These are phyloP conservation scores for Penicillium ochrochloron DNA, from an alignment of 495 filamentous ascomycete genomes.

Conservation along the genomic window DNA sequence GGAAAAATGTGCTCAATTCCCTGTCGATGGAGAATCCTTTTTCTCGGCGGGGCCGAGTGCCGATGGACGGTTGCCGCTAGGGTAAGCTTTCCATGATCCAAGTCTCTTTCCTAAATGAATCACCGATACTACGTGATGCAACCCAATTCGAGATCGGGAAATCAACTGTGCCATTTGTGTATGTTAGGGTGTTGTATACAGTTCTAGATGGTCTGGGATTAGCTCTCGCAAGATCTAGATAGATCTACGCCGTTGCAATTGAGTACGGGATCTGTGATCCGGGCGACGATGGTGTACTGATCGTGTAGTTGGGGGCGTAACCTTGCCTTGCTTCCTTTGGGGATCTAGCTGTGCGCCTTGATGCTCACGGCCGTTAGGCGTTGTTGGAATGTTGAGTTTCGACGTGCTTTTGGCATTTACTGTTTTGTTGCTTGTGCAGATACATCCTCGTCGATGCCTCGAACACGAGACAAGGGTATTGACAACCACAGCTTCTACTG, in stretches of 20 bases:
- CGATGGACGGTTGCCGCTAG: neutral
- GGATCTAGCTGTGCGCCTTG: neutral
- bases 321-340: conserved; percentile 12
- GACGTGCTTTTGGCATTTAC: neutral
- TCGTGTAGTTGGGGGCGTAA: conserved; percentile 21
- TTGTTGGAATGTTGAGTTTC: neutral
- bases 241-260: conserved; percentile 28
- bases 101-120: conserved; percentile 32
- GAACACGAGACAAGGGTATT: neutral
- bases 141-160: conserved; percentile 33
- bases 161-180: conserved; percentile 7
- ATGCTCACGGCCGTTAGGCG: conserved; percentile 8
- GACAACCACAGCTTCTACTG: neutral
- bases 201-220: neutral
- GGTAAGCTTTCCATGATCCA: conserved; percentile 27
- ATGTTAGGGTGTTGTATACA: neutral
- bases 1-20: conserved; percentile 4
- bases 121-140: conserved; percentile 36
- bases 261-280: conserved; percentile 23
- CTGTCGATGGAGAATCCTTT: conserved; percentile 2
- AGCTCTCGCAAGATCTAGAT: conserved; percentile 23
- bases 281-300: conserved; percentile 9
- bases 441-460: neutral
- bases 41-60: conserved; percentile 1
- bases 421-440: neutral